Conservation (phyloP, 1,139 yeast species). For the Diutina catenulata region DNA sequence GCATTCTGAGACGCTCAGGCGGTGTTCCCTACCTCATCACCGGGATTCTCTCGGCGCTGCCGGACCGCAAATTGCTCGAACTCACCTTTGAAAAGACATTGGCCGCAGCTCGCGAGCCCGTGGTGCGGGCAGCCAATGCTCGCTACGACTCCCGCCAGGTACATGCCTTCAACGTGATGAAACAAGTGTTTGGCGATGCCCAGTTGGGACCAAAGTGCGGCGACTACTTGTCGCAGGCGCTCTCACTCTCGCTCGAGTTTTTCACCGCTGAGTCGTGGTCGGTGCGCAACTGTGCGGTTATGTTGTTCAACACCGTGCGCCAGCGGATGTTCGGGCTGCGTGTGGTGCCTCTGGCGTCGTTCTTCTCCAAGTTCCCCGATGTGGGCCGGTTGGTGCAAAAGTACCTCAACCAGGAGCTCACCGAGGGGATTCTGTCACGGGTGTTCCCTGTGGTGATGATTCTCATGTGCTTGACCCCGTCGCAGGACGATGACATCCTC, state of each 20-base stretch:
- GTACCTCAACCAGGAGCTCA: background rate
- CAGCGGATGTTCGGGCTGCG: background rate
- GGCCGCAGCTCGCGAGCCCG: background rate
- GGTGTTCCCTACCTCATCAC: slow-evolving; percentile 1
- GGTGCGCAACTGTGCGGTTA: slow-evolving; percentile 1
- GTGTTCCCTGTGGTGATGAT: background rate
- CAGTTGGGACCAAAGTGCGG: background rate
- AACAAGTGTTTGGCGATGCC: slow-evolving; percentile 2
- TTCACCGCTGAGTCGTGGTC: slow-evolving; percentile 2
- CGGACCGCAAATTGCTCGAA: background rate
- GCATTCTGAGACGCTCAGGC: slow-evolving; percentile 2
- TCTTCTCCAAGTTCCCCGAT: background rate
- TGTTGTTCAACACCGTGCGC: background rate
- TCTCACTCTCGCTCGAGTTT: background rate
- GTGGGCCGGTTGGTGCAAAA: background rate
- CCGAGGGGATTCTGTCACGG: background rate
- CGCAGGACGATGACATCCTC: too few relatives aligned
- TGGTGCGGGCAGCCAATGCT: background rate
- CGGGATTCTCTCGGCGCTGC: background rate
- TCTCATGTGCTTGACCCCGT: background rate
- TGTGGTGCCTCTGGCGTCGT: background rate
- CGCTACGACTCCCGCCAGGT: background rate
- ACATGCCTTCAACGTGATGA: slow-evolving; percentile 3
- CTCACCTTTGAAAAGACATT: background rate
- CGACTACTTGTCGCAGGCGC: background rate